Conservation (phyloP, 331 rosid genomes). For the Phaseolus coccineus region DNA sequence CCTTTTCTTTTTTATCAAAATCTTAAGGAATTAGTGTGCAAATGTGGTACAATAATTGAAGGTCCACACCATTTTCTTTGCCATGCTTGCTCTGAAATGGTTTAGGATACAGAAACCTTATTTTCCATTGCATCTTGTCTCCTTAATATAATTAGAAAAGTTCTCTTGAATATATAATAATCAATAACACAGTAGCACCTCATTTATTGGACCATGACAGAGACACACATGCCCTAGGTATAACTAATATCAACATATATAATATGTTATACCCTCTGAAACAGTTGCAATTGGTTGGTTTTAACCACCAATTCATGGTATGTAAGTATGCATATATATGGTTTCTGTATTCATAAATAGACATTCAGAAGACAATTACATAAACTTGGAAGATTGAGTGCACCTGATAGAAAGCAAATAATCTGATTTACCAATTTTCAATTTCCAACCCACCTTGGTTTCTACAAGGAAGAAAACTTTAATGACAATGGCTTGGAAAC, state of each 20-base stretch:
- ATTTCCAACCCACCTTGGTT: background rate
- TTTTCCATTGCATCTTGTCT: background rate
- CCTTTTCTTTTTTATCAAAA: background rate
- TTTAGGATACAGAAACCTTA: slow-evolving; percentile 30
- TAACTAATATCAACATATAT: background rate
- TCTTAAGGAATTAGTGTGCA: slow-evolving; percentile 8
- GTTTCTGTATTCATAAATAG: slow-evolving; percentile 18
- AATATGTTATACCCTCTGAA: background rate
- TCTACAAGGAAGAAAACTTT: background rate
- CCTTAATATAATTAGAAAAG: slow-evolving; percentile 24
- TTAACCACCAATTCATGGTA: background rate
- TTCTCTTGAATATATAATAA: background rate
- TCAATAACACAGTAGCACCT: background rate
- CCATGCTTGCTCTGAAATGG: slow-evolving; percentile 11
- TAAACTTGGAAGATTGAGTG: background rate
- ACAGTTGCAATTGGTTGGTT: slow-evolving; percentile 17
- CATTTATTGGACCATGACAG: slow-evolving; percentile 25
- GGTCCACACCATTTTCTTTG: slow-evolving; percentile 4
- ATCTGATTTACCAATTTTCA: background rate
- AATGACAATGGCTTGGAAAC: background rate
- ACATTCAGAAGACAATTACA: background rate
- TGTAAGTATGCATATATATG: background rate
- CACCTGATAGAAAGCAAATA: background rate
- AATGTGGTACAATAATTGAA: background rate
- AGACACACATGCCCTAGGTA: slow-evolving; percentile 10